A percentile compares a stretch with the other conserved stretches of the same genome.
phyloP scores from a whole-genome alignment of 2,329 filamentous ascomycete species.

The Microdochium paspali region DNA sequence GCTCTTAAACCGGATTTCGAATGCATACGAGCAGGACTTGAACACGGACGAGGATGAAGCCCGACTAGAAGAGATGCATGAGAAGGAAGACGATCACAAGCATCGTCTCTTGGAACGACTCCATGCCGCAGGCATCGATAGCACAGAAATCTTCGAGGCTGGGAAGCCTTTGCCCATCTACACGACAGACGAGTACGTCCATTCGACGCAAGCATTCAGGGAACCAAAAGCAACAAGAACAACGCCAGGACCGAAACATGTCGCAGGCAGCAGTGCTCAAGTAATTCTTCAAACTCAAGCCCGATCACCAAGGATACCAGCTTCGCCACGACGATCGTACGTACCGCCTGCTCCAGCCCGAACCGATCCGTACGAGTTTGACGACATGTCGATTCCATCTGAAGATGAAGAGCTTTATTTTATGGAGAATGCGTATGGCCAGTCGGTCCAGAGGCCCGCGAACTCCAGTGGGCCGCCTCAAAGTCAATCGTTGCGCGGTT shows the following conservation, averaged over 20 bases:
- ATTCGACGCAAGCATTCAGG: background rate
- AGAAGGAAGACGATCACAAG: conserved; percentile 27
- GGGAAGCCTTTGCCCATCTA: background rate
- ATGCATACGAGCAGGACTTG: conserved; percentile 39
- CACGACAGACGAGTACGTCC: background rate
- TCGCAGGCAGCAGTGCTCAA: conserved; percentile 28
- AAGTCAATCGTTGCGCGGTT: background rate
- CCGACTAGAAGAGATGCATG: conserved; percentile 37
- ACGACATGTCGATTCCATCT: background rate
- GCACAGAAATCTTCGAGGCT: conserved; percentile 23
- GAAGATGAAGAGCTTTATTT: conserved; percentile 5
- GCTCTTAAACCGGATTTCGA: conserved; percentile 34
- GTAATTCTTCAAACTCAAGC: conserved; percentile 44
- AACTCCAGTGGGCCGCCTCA: background rate
- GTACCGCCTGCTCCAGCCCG: background rate
- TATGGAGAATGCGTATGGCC: background rate
- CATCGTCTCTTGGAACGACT: conserved; percentile 29
- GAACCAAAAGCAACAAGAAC: background rate
- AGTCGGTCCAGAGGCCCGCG: background rate
- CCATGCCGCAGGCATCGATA: conserved; percentile 33
- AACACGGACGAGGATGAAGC: conserved; percentile 43
- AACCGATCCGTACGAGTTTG: background rate
- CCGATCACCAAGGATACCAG: conserved; percentile 6
- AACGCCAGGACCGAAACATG: conserved; percentile 1
- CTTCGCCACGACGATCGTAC: background rate